Base-by-base conservation (phyloP, 306 rosid genomes). In the Cucumis hystrix region DNA sequence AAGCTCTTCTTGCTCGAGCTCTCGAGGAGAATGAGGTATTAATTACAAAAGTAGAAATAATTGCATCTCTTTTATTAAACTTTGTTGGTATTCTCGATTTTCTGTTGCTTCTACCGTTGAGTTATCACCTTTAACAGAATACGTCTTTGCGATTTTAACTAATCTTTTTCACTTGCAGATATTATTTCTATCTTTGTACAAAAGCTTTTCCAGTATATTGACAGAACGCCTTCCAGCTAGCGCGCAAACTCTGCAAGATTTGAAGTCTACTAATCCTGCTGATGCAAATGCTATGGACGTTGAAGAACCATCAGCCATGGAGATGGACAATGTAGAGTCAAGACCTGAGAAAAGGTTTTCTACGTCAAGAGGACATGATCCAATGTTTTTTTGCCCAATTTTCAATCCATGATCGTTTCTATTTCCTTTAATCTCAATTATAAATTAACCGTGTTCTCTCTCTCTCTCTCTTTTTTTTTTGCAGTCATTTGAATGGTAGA, bases 11-110 rank as follows among this genome's bases (percentile, higher is more conserved):
- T 85, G 83, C 84, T 7, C 88, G 99, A 72, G 97, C 96, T 61
- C 84, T 89, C 54, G 98, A 88, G 78, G 99, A 96, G 85, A 92
- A 81, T 85, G 97, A 96, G 98, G 99, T 96, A 85, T 4, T n/a
- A 16, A 47, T 28, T 40, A 0, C 18, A 54, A 73, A 8, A 61
- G 35, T 75, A 45, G 30, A 39, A 57, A 30, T 59, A 52, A 45
- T 58, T 43, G 20, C 54, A 45, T 62, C 77, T 43, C 39, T 59
- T 60, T n/a, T n/a, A 20, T 67, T 41, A 20, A 35, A 41, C 54
- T 10, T 20, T 47, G 76, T 71, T 3, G 5, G 14, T 11, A 5
- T 71, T 33, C 52, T 1, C 5, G 30, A 25, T 23, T 43, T 28
- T 47, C 59, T 71, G 41, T 71, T 25, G 30, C 40, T 14, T 71